Percentiles rank a stretch among this genome's conserved stretches.
Conservation (phyloP, 139 green algal species). For the Haematococcus sp. region DNA sequence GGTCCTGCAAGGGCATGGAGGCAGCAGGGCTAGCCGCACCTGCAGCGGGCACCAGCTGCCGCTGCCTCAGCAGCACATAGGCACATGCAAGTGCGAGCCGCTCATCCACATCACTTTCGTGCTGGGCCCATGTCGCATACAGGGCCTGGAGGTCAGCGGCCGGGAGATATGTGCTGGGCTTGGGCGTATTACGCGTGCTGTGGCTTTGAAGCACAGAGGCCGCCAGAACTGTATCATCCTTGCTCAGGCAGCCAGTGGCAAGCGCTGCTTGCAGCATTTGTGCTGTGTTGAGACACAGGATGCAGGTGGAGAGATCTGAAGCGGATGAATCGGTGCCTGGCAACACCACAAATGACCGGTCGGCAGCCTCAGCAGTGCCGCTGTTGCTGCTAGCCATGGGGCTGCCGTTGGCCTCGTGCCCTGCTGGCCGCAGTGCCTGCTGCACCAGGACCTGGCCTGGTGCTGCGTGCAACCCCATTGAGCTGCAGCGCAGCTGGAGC, state of each 20-base stretch:
- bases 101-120: slow-evolving; percentile 17
- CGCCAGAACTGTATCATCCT: background rate
- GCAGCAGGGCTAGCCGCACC: slow-evolving; percentile 1
- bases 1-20: slow-evolving; percentile 18
- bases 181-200: background rate
- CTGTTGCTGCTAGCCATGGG: background rate
- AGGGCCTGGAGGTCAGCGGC: slow-evolving; percentile 1
- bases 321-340: no score
- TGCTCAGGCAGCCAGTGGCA: background rate
- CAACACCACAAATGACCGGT: no score
- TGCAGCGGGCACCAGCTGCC: background rate
- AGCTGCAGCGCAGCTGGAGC: slow-evolving; percentile 6
- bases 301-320: background rate
- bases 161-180: background rate
- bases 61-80: slow-evolving; percentile 14
- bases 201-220: background rate
- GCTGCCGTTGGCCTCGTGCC: background rate
- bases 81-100: slow-evolving; percentile 12
- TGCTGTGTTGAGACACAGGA: background rate
- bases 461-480: background rate
- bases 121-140: slow-evolving; percentile 6
- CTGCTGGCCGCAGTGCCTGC: background rate
- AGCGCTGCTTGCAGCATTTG: slow-evolving; percentile 1
- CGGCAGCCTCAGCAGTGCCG: no score
- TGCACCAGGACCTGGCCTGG: background rate